A percentile compares a stretch with the other conserved stretches of the same genome.
Conservation (phyloP, 2,329 filamentous ascomycete genomes). For the Plectosphaerella sp. region DNA sequence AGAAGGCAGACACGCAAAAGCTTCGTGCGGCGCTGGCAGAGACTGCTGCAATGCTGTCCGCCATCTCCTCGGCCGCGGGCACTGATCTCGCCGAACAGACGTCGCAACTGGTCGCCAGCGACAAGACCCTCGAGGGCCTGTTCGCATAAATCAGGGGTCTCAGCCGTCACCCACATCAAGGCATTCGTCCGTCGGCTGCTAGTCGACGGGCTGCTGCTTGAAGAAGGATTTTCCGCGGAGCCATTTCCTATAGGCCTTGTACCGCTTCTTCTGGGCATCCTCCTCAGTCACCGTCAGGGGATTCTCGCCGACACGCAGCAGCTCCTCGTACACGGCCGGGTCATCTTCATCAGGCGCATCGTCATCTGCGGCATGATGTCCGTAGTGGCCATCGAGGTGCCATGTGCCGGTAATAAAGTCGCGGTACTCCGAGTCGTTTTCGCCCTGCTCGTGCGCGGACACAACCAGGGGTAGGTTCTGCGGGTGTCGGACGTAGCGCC, state of each 20-base stretch:
- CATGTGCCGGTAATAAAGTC: conserved; percentile 73
- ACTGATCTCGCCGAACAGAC: conserved; percentile 22
- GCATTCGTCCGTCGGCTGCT: conserved; percentile 15
- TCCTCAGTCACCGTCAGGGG: conserved; percentile 84
- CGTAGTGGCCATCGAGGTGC: conserved; percentile 7
- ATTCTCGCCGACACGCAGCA: conserved; percentile 73
- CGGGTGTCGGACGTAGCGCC: conserved; percentile 83
- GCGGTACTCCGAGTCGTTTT: conserved; percentile 65
- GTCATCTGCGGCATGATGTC: conserved; percentile 24
- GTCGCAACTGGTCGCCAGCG: conserved; percentile 25
- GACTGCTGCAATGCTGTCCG: conserved; percentile 25
- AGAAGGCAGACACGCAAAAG: conserved; percentile 1
- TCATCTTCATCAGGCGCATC: conserved; percentile 59
- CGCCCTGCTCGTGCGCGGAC: conserved; percentile 59
- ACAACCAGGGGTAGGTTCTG: conserved; percentile 82
- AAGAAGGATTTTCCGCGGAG: conserved; percentile 91
- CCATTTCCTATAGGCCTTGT: conserved; percentile 96
- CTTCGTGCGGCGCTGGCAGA: conserved; percentile 28
- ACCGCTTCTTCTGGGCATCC: conserved; percentile 86
- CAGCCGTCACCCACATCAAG: neutral
- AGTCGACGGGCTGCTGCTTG: conserved; percentile 74
- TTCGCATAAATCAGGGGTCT: conserved; percentile 1
- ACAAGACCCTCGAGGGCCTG: conserved; percentile 16
- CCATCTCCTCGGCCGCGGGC: conserved; percentile 3
- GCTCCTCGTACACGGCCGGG: conserved; percentile 65